Percentiles rank a stretch among this genome's conserved stretches.
These are phyloP conservation scores for Rehmannia glutinosa DNA, from an alignment of 257 asterid genomes.

Conservation along the genomic window DNA sequence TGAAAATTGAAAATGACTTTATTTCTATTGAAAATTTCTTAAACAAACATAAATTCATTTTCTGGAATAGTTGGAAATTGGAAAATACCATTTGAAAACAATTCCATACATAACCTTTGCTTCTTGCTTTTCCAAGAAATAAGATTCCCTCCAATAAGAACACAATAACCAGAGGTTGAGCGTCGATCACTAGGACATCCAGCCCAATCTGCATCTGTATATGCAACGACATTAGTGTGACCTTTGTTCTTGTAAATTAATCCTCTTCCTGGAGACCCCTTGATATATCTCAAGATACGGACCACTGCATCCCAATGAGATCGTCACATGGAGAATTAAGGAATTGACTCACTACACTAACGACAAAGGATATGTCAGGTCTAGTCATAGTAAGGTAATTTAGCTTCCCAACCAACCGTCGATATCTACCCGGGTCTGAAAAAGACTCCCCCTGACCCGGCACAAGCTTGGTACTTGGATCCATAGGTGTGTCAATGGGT, in stretches of 20 bases:
- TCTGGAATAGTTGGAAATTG: too few relatives aligned
- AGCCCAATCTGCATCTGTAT: background rate
- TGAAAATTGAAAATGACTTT: too few relatives aligned
- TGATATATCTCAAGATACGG: background rate
- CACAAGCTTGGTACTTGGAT: background rate
- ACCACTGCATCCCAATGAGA: background rate
- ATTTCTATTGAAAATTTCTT: too few relatives aligned
- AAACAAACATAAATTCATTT: too few relatives aligned
- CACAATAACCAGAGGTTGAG: background rate
- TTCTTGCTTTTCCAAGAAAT: background rate
- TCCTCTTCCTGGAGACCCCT: background rate
- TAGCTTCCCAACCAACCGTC: background rate
- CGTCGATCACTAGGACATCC: background rate
- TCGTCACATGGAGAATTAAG: background rate
- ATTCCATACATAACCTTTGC: too few relatives aligned
- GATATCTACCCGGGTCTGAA: background rate
- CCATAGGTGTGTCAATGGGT: background rate
- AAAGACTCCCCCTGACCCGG: background rate
- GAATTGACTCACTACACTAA: background rate
- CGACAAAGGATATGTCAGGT: background rate
- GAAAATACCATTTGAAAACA: too few relatives aligned
- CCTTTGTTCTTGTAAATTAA: background rate
- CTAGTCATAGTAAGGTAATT: background rate
- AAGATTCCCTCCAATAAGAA: background rate
- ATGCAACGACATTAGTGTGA: background rate